A percentile compares a stretch with the other conserved stretches of the same genome.
Conservation (phyloP, 2,329 filamentous ascomycete species). For the Aspergillus pseudotamarii region DNA sequence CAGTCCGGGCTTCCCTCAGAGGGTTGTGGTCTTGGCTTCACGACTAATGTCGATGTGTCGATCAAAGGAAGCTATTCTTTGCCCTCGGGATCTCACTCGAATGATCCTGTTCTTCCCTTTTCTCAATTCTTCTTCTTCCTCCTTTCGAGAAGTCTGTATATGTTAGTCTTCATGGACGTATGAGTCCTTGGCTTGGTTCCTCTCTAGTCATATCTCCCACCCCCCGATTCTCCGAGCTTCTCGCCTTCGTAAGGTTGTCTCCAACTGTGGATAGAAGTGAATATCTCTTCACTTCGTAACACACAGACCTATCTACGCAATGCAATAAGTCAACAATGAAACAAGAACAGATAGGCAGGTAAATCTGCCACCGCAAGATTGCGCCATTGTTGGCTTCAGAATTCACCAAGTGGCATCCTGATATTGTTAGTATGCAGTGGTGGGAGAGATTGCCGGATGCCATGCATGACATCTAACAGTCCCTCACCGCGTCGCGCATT, state of each 20-base stretch:
- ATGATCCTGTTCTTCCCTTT: background rate
- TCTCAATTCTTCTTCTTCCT: background rate
- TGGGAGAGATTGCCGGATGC: background rate
- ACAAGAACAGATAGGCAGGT: slow-evolving; percentile 12
- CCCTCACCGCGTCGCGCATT: background rate
- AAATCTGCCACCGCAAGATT: background rate
- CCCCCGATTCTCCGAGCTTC: background rate
- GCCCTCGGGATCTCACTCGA: background rate
- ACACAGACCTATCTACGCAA: slow-evolving; percentile 41
- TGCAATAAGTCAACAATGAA: slow-evolving; percentile 28
- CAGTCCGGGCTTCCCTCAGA: background rate
- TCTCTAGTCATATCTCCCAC: background rate
- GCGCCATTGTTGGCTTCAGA: background rate
- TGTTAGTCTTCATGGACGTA: background rate
- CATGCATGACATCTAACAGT: background rate
- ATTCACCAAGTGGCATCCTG: slow-evolving; percentile 7
- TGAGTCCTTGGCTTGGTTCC: background rate
- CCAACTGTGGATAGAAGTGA: background rate
- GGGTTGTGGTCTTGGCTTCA: background rate
- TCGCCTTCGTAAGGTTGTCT: background rate
- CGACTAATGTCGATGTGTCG: background rate
- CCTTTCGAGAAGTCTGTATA: background rate
- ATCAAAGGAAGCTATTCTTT: background rate
- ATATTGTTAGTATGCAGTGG: background rate
- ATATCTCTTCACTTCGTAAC: slow-evolving; percentile 16